A percentile compares a stretch with the other conserved stretches of the same genome.
These are phyloP conservation scores for Cadophora sp. DNA, from an alignment of 2,329 filamentous ascomycete genomes.

Conservation along the genomic window DNA sequence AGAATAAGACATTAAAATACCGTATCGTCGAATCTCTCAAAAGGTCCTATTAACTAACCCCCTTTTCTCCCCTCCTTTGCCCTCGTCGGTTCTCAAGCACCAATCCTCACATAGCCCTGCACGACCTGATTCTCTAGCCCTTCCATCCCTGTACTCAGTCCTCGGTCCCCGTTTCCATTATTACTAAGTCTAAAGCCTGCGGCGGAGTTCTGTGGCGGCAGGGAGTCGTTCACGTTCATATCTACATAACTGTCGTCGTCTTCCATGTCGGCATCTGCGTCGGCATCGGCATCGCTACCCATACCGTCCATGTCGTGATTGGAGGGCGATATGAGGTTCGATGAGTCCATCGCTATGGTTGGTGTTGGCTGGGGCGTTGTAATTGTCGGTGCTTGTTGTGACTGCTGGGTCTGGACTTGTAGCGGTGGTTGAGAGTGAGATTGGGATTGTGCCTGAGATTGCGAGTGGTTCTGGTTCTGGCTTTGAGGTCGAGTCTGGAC, in stretches of 20 bases:
- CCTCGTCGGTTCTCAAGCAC: slow-evolving; percentile 26
- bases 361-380: slow-evolving; percentile 10
- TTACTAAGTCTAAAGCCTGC: slow-evolving; percentile 35
- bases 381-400: not conserved
- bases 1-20: too few relatives aligned
- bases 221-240: slow-evolving; percentile 45
- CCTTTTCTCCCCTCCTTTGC: not conserved
- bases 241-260: slow-evolving; percentile 63
- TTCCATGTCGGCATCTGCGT: slow-evolving; percentile 52
- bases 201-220: not conserved
- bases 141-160: slow-evolving; percentile 30
- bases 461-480: slow-evolving; percentile 18
- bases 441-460: slow-evolving; percentile 17
- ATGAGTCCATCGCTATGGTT: slow-evolving; percentile 15
- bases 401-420: not conserved
- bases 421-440: not conserved
- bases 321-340: slow-evolving; percentile 1
- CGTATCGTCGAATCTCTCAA: too few relatives aligned
- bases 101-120: slow-evolving; percentile 41
- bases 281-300: slow-evolving; percentile 41
- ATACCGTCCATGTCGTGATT: slow-evolving; percentile 26
- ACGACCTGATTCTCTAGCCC: slow-evolving; percentile 36
- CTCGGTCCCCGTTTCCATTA: slow-evolving; percentile 33
- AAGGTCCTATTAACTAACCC: not conserved
- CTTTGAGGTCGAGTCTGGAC: slow-evolving; percentile 8